phyloP scores from a whole-genome alignment of 306 rosid species.

The Medicago ruthenica region DNA sequence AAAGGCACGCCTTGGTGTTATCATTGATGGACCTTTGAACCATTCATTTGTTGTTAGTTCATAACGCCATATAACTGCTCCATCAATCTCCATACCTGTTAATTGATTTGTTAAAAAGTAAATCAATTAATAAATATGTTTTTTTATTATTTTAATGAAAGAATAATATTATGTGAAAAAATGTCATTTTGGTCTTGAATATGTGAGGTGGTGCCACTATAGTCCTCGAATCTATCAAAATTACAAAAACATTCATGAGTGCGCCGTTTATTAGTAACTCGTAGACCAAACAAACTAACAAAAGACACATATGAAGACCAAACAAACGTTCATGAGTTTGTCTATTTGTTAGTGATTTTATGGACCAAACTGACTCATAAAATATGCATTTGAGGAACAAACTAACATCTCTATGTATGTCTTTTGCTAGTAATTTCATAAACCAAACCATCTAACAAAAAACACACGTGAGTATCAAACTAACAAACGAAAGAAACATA shows the following conservation, averaged over 20 bases:
- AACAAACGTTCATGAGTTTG: neutral
- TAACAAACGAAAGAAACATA: too few relatives aligned
- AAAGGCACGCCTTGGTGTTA: slow-evolving; percentile 64
- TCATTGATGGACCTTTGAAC: slow-evolving; percentile 74
- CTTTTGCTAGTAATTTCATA: too few relatives aligned
- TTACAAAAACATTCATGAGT: neutral
- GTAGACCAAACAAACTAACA: neutral
- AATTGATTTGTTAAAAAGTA: neutral
- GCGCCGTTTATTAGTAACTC: neutral
- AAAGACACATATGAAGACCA: neutral
- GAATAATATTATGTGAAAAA: neutral
- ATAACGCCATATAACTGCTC: slow-evolving; percentile 69
- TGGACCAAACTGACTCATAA: too few relatives aligned
- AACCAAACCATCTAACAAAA: neutral
- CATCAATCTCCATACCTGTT: slow-evolving; percentile 61
- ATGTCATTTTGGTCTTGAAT: neutral
- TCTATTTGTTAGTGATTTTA: too few relatives aligned
- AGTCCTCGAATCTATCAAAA: neutral
- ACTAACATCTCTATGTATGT: too few relatives aligned
- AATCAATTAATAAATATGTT: neutral
- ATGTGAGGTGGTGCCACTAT: neutral
- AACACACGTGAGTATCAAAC: neutral
- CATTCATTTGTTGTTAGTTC: slow-evolving; percentile 62
- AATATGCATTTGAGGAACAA: too few relatives aligned
- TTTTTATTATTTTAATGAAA: too few relatives aligned